phyloP scores from a whole-genome alignment of 148 eudicot genomes.

The Vaccinium macrocarpon region DNA sequence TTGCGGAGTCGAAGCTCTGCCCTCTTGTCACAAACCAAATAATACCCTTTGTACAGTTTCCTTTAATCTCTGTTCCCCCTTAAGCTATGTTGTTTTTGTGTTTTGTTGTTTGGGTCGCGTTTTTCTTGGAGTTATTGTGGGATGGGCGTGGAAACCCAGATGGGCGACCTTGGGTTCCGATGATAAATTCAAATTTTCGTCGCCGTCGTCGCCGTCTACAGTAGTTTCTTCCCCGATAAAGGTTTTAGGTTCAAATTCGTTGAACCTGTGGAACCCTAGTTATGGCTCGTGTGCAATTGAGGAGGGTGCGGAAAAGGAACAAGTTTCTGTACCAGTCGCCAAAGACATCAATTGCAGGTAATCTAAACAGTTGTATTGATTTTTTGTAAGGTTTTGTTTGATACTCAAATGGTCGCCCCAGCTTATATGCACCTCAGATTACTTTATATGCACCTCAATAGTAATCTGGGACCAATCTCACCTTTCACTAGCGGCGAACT shows the following conservation, averaged over 20 bases:
- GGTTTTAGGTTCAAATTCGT: slow-evolving; percentile 31
- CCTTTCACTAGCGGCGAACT: too few species aligned
- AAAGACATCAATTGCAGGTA: slow-evolving; percentile 48
- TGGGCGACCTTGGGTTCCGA: slow-evolving; percentile 48
- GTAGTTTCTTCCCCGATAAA: slow-evolving; percentile 21
- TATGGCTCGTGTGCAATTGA: slow-evolving; percentile 21
- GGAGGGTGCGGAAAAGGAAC: slow-evolving; percentile 23
- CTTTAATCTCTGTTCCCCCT: neutral
- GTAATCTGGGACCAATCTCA: too few species aligned
- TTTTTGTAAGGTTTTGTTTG: neutral
- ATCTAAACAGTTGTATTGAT: slow-evolving; percentile 7
- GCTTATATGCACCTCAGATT: too few species aligned
- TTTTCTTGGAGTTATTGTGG: slow-evolving; percentile 72
- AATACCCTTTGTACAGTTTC: neutral
- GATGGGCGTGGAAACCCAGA: slow-evolving; percentile 91
- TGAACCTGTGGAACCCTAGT: slow-evolving; percentile 20
- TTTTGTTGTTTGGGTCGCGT: slow-evolving; percentile 68
- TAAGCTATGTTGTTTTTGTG: slow-evolving; percentile 40
- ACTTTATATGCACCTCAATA: too few species aligned
- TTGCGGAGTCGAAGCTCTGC: neutral
- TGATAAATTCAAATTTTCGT: slow-evolving; percentile 43
- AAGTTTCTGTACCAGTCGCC: slow-evolving; percentile 9
- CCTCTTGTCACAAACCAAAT: neutral
- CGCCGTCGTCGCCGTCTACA: slow-evolving; percentile 33
- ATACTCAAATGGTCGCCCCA: too few species aligned